Conservation (phyloP, 2,329 filamentous ascomycete species). For the Graphiopsis chlorocephala region DNA sequence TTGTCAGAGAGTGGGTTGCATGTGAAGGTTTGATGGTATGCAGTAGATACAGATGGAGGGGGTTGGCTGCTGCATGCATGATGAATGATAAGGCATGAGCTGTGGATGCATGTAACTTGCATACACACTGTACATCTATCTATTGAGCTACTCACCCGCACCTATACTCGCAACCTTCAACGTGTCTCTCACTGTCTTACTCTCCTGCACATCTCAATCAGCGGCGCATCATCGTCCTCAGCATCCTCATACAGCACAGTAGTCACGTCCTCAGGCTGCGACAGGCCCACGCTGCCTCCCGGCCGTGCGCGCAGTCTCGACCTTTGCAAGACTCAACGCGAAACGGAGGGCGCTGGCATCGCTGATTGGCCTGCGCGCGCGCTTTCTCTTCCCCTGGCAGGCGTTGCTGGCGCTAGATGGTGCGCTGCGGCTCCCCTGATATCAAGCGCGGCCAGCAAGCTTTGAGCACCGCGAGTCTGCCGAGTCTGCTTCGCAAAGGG, state of each 20-base stretch:
- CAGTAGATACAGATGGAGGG: not conserved
- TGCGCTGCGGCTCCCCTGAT: not conserved
- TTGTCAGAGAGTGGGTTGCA: not conserved
- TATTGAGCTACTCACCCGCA: too few species aligned
- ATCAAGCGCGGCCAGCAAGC: not conserved
- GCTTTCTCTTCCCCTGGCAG: not conserved
- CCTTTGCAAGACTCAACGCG: not conserved
- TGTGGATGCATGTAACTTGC: not conserved
- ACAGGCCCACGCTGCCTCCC: not conserved
- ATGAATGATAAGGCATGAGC: not conserved
- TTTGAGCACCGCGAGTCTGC: not conserved
- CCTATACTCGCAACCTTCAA: not conserved
- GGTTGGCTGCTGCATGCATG: not conserved
- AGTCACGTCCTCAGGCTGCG: not conserved
- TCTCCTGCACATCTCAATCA: not conserved
- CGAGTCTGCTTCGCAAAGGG: not conserved
- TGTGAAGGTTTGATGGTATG: not conserved
- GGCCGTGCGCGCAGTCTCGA: constrained; percentile 7
- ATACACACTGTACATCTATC: not conserved
- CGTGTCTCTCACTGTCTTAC: not conserved
- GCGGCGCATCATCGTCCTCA: not conserved
- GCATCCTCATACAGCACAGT: too few species aligned
- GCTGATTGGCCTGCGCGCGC: not conserved
- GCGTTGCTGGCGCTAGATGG: not conserved
- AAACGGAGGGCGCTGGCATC: not conserved